Conservation (phyloP, 345 rosid species). For the Syzygium jambos region DNA sequence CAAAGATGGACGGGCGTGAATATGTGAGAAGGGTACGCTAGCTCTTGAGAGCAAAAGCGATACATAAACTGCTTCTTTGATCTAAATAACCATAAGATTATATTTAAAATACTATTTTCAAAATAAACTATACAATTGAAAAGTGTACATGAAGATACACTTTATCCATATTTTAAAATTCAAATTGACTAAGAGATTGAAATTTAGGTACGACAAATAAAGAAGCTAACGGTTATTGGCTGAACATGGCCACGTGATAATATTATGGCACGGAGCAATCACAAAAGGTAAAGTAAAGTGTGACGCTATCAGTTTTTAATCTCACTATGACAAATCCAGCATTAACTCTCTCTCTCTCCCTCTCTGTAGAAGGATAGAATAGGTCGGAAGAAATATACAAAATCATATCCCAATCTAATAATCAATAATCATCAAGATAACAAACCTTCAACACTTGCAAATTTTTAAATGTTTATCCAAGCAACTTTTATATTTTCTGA, state of each 20-base stretch:
- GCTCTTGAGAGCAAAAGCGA: too few relatives aligned
- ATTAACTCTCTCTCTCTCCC: neutral
- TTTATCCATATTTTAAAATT: neutral
- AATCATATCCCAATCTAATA: neutral
- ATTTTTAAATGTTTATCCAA: neutral
- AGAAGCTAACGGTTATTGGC: neutral
- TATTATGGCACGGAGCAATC: neutral
- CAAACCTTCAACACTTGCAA: neutral
- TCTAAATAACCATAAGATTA: neutral
- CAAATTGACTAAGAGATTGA: neutral
- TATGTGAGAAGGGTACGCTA: too few relatives aligned
- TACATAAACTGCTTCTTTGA: too few relatives aligned
- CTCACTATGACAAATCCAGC: neutral
- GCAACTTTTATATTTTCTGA: neutral
- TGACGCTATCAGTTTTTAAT: neutral
- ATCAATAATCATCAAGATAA: neutral
- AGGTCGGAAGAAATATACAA: neutral
- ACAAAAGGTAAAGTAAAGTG: neutral
- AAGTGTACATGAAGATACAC: neutral
- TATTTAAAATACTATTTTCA: neutral
- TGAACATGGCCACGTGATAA: accelerated
- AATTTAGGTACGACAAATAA: neutral
- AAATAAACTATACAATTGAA: neutral
- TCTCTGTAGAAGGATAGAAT: neutral
- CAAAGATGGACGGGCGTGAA: neutral